A percentile compares a stretch with the other conserved stretches of the same genome.
Evolutionary conservation across 345 rosid species (phyloP).

Genomic region (Aegle marmelos): DNA sequence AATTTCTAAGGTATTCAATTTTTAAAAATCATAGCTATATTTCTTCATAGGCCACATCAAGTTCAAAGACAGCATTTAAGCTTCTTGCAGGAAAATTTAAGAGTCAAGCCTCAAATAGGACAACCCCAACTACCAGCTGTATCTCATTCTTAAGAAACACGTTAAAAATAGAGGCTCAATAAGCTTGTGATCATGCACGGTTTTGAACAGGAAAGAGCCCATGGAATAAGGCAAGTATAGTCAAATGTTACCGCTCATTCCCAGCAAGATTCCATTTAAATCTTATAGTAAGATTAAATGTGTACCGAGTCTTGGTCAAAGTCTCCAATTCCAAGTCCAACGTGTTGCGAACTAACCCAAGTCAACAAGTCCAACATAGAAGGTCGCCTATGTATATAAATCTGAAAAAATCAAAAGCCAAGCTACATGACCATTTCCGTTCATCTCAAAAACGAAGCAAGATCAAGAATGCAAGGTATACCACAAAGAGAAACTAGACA

Average conservation of each 20-base stretch:
- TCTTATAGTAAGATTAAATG: neutral
- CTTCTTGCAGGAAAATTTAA: too few relatives aligned
- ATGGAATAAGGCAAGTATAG: neutral
- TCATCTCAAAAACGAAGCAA: neutral
- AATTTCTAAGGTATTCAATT: neutral
- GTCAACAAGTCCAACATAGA: neutral
- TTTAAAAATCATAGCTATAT: too few relatives aligned
- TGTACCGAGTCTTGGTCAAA: neutral
- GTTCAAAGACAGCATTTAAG: too few relatives aligned
- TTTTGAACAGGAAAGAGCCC: neutral
- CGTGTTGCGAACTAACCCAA: neutral
- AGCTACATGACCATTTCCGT: neutral
- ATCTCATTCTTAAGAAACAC: neutral
- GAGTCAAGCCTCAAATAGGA: too few relatives aligned
- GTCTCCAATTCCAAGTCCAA: neutral
- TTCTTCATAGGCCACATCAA: too few relatives aligned
- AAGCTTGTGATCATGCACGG: neutral
- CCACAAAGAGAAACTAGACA: conserved; percentile 1
- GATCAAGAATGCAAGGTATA: neutral
- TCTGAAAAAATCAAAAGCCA: neutral
- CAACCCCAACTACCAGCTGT: neutral
- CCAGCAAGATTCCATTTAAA: neutral
- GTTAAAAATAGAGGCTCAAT: neutral
- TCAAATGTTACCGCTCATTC: neutral
- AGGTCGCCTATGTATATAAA: neutral